A percentile compares a stretch with the other conserved stretches of the same genome.
These are phyloP conservation scores for Acer negundo DNA, from an alignment of 345 rosid genomes.

Conservation along the genomic window DNA sequence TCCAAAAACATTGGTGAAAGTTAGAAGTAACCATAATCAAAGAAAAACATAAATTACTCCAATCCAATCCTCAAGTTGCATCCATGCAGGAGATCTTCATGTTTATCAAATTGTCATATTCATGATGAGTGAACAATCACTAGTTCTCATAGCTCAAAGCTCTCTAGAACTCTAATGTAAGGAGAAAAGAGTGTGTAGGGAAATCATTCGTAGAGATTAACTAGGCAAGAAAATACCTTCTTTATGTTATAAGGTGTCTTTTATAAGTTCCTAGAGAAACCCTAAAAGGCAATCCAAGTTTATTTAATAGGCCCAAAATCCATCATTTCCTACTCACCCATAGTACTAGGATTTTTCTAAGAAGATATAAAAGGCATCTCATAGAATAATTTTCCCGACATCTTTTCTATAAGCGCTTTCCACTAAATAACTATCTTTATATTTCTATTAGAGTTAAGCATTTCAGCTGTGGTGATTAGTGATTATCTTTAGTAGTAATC, in stretches of 20 bases:
- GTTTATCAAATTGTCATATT: too few species aligned
- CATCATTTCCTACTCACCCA: background rate
- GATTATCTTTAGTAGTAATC: background rate
- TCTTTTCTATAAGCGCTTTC: background rate
- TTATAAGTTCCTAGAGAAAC: background rate
- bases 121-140: background rate
- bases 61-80: background rate
- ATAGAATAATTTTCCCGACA: background rate
- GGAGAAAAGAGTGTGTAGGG: background rate
- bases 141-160: background rate
- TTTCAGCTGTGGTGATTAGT: background rate
- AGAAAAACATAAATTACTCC: background rate
- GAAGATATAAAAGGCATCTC: background rate
- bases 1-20: background rate
- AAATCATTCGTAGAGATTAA: background rate
- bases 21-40: background rate
- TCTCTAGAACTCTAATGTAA: background rate
- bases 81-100: too few species aligned
- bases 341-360: background rate
- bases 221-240: background rate
- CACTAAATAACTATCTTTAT: background rate
- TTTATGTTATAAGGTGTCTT: background rate
- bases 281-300: background rate
- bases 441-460: background rate
- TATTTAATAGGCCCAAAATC: background rate